A percentile compares a stretch with the other conserved stretches of the same genome.
Conservation (phyloP, 139 green algal genomes). For the Yamagishiella unicocca region DNA sequence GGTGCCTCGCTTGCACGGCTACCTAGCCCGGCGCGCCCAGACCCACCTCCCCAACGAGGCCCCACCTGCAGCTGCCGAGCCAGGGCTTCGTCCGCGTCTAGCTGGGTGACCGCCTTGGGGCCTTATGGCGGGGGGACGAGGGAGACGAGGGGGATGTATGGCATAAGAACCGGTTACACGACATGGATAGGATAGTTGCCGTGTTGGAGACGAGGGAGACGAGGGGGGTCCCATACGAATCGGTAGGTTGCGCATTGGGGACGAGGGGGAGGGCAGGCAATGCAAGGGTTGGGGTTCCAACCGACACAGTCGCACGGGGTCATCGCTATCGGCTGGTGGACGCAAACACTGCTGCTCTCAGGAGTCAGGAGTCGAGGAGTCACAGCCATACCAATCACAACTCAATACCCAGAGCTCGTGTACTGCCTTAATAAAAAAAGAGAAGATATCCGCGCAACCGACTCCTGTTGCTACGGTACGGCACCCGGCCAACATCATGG, state of each 20-base stretch:
- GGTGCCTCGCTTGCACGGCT: not conserved
- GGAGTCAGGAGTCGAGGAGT: too few species aligned
- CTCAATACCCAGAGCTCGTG: too few species aligned
- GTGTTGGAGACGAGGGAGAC: too few species aligned
- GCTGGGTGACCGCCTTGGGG: conserved; percentile 5
- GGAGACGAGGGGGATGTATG: too few species aligned
- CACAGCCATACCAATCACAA: too few species aligned
- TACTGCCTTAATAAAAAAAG: too few species aligned
- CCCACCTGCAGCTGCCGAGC: conserved; percentile 40
- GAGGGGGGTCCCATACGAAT: not conserved
- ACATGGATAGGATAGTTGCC: too few species aligned
- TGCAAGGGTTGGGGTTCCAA: not conserved
- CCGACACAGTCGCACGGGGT: not conserved
- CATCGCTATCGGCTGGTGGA: not conserved
- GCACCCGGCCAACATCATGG: too few species aligned
- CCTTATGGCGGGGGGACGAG: not conserved
- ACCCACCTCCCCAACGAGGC: not conserved
- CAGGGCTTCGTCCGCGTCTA: conserved; percentile 43
- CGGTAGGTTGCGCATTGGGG: not conserved
- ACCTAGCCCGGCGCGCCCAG: not conserved
- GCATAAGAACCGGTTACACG: too few species aligned
- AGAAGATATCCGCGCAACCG: too few species aligned
- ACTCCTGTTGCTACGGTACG: too few species aligned
- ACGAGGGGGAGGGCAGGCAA: not conserved
- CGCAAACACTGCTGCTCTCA: not conserved